phyloP scores from a whole-genome alignment of 352 stramenopile species.

The Achlya hypogyna region DNA sequence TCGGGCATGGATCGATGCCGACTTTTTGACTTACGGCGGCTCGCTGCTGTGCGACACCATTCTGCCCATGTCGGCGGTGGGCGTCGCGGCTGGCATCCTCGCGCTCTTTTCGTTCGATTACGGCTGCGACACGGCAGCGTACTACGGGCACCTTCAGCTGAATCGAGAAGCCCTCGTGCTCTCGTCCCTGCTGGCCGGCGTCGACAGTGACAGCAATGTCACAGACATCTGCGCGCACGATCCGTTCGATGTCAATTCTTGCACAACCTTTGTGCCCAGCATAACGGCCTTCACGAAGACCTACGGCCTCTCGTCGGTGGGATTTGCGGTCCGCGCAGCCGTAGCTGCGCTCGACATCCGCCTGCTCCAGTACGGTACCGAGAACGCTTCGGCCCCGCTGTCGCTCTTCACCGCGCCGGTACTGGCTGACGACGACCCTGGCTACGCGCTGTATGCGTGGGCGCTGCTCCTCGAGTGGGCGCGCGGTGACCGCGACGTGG shows the following conservation, averaged over 20 bases:
- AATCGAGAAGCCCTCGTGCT: background rate
- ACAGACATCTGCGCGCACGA: conserved; percentile 1
- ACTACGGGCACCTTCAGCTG: background rate
- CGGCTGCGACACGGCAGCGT: background rate
- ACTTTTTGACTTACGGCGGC: background rate
- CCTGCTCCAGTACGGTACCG: background rate
- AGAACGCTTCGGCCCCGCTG: background rate
- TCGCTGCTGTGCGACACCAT: background rate
- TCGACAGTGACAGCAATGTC: background rate
- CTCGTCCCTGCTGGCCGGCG: too few species aligned
- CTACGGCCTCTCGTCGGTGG: too few species aligned
- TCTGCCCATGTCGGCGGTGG: background rate
- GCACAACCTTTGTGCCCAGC: background rate
- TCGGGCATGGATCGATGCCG: background rate
- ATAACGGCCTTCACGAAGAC: background rate
- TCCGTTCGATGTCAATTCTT: background rate
- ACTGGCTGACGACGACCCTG: background rate
- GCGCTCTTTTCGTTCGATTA: background rate
- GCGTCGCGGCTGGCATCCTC: background rate
- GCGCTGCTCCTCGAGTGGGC: background rate
- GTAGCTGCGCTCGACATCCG: background rate
- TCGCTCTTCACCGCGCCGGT: background rate
- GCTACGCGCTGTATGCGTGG: background rate
- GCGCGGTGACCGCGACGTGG: background rate
- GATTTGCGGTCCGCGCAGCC: background rate